Evolutionary conservation across 345 rosid species (phyloP).

Genomic region (Boechera retrofracta): DNA sequence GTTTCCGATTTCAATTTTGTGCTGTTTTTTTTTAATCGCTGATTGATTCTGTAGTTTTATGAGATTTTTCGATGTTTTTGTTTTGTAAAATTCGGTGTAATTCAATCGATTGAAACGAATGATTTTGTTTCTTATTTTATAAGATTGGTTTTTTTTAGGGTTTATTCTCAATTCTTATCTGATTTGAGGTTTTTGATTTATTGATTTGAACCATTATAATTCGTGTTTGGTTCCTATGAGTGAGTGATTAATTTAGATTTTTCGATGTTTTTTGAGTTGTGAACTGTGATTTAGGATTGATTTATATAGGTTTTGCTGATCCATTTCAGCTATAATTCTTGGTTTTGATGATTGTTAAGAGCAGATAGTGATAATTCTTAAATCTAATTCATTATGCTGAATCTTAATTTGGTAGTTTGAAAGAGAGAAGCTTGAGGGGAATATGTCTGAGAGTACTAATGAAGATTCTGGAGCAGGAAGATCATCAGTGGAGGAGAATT

Average conservation of each 20-base stretch:
- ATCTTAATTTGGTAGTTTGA: conserved; percentile 7
- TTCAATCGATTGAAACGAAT: conserved; percentile 17
- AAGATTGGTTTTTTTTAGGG: conserved; percentile 11
- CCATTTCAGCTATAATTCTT: neutral
- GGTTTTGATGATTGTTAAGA: neutral
- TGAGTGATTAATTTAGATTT: neutral
- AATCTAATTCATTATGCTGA: neutral
- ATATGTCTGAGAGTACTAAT: conserved; percentile 67
- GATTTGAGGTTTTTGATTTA: conserved; percentile 10
- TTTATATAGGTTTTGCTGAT: no score
- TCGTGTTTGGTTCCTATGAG: neutral
- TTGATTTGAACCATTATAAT: conserved; percentile 13
- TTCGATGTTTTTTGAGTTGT: neutral
- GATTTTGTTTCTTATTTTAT: conserved; percentile 11
- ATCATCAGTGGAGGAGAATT: conserved; percentile 68
- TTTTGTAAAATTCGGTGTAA: conserved; percentile 27
- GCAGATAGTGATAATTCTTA: neutral
- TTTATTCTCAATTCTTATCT: neutral
- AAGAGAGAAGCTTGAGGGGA: conserved; percentile 50
- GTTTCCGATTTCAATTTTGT: conserved; percentile 41
- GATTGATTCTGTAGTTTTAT: neutral
- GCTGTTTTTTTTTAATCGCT: conserved; percentile 43
- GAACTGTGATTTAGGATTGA: no score
- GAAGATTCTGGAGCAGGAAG: conserved; percentile 73
- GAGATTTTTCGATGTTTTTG: neutral